Evolutionary conservation across 2,329 filamentous ascomycete species (phyloP).

Genomic region (Trichoderma sp.): DNA sequence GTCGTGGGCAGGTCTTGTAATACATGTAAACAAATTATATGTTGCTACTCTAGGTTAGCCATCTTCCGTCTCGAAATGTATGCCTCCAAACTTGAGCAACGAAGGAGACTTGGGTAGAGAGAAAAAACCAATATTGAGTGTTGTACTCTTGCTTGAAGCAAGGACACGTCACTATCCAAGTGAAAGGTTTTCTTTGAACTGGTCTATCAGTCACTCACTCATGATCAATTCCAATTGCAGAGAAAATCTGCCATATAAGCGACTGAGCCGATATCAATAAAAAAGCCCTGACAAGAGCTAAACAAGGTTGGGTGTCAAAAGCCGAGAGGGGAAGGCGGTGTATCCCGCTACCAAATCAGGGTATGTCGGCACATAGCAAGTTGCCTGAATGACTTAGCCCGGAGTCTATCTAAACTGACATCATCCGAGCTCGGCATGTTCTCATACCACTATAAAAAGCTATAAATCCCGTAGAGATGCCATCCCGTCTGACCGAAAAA

Average conservation of each 20-base stretch:
- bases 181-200: neutral
- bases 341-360: neutral
- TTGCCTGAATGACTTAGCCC: neutral
- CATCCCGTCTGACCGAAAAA: neutral
- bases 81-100: neutral
- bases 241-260: neutral
- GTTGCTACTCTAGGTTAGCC: neutral
- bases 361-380: neutral
- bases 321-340: neutral
- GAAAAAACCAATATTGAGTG: neutral
- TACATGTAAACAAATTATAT: neutral
- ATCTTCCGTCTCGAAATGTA: no score
- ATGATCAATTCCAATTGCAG: neutral
- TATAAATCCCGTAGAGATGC: neutral
- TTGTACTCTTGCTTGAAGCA: neutral
- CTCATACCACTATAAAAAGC: neutral
- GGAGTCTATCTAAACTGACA: neutral
- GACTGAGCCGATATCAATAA: neutral
- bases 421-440: constrained; percentile 18
- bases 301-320: neutral
- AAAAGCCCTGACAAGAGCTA: neutral
- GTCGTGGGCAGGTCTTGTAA: neutral
- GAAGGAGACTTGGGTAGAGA: neutral
- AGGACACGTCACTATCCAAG: neutral
- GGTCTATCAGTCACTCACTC: neutral